Percentiles rank a stretch among this genome's conserved stretches.
Evolutionary conservation across 257 asterid species (phyloP).

Genomic region (Ocimum tenuiflorum): DNA sequence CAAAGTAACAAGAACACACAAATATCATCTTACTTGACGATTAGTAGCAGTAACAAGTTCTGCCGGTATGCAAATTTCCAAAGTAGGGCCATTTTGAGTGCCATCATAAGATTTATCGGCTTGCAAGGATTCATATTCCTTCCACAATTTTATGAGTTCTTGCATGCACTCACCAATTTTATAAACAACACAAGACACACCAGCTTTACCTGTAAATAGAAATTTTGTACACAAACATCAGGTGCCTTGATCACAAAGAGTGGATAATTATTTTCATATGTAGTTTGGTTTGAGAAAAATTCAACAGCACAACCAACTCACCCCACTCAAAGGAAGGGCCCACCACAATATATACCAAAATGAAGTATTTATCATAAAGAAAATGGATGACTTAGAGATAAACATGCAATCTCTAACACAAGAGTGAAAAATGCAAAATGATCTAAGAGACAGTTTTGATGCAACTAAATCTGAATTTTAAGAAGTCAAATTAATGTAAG

Average conservation of each 20-base stretch:
- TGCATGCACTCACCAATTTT: slow-evolving; percentile 91
- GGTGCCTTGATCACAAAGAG: slow-evolving; percentile 13
- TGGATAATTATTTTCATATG: neutral
- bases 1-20: slow-evolving; percentile 4
- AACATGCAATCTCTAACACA: neutral
- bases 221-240: neutral
- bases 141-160: slow-evolving; percentile 74
- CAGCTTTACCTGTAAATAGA: slow-evolving; percentile 56
- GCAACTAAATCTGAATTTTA: neutral
- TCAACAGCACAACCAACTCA: neutral
- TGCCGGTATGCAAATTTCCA: slow-evolving; percentile 91
- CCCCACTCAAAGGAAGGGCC: neutral
- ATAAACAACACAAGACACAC: slow-evolving; percentile 55
- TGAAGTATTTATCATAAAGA: neutral
- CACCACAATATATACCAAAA: neutral
- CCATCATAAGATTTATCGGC: slow-evolving; percentile 54
- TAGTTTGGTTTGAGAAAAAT: slow-evolving; percentile 1
- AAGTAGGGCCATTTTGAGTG: slow-evolving; percentile 68
- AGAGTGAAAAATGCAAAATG: neutral
- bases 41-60: slow-evolving; percentile 89
- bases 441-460: neutral
- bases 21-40: slow-evolving; percentile 62
- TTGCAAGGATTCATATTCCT: slow-evolving; percentile 54
- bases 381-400: neutral
- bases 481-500: neutral